phyloP scores from a whole-genome alignment of 306 rosid genomes.

The Gastrolobium villosum region DNA sequence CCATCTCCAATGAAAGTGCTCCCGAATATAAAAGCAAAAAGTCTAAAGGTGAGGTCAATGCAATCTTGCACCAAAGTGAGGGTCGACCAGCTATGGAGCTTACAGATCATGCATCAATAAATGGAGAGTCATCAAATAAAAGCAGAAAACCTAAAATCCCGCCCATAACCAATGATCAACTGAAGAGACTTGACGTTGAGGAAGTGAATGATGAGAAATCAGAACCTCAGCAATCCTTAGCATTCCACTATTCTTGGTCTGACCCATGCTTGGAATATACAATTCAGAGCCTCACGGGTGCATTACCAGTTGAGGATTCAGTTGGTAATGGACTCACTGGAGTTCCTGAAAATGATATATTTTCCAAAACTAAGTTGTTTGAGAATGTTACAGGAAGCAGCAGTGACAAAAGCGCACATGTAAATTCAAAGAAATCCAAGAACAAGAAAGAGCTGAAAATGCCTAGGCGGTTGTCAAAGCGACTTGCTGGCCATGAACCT shows the following conservation, averaged over 20 bases:
- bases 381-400: slow-evolving; percentile 50
- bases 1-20: slow-evolving; percentile 51
- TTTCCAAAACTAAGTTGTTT: slow-evolving; percentile 37
- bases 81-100: slow-evolving; percentile 14
- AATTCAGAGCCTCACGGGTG: slow-evolving; percentile 69
- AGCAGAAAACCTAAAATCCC: slow-evolving; percentile 34
- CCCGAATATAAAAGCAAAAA: slow-evolving; percentile 44
- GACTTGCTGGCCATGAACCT: slow-evolving; percentile 60
- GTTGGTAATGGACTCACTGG: slow-evolving; percentile 36
- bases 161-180: slow-evolving; percentile 43
- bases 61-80: slow-evolving; percentile 44
- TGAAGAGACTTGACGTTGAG: slow-evolving; percentile 46
- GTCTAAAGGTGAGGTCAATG: slow-evolving; percentile 47
- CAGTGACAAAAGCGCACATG: slow-evolving; percentile 45
- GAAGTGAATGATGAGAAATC: slow-evolving; percentile 49
- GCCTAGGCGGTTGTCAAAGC: slow-evolving; percentile 59
- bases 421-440: slow-evolving; percentile 53
- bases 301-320: slow-evolving; percentile 62
- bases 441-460: slow-evolving; percentile 56
- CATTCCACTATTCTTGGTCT: slow-evolving; percentile 68
- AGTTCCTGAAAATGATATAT: slow-evolving; percentile 37
- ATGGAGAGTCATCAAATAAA: slow-evolving; percentile 41
- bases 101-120: slow-evolving; percentile 40
- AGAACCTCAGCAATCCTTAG: slow-evolving; percentile 55
- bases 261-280: slow-evolving; percentile 87